These are phyloP conservation scores for Calvatia gigantea DNA, from an alignment of 768 basidiomycete genomes.

Conservation along the genomic window DNA sequence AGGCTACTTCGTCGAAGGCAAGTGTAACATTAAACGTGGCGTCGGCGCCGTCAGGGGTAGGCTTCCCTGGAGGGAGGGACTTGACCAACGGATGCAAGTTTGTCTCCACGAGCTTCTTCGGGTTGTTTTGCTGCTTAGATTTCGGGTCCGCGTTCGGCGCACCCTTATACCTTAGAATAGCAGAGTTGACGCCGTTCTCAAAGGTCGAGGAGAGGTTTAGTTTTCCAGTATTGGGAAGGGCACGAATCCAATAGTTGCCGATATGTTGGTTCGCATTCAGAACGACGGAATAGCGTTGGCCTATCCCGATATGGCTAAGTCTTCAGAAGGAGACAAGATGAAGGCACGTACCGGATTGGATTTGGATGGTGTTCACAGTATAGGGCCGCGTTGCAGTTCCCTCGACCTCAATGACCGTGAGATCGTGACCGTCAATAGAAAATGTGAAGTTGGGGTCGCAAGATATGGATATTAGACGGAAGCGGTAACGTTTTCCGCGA, in stretches of 20 bases:
- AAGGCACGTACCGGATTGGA: conserved; percentile 18
- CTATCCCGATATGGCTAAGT: conserved; percentile 28
- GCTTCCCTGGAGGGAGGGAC: conserved; percentile 23
- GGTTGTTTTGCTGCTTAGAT: conserved; percentile 11
- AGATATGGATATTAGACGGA: conserved; percentile 20
- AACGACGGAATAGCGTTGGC: conserved; percentile 40
- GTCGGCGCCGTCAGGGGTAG: conserved; percentile 32
- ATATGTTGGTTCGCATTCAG: conserved; percentile 32
- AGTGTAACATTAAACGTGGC: conserved; percentile 23
- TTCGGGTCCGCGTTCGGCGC: conserved; percentile 29
- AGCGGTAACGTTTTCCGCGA: conserved; percentile 27
- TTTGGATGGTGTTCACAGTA: conserved; percentile 27
- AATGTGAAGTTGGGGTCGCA: conserved; percentile 33
- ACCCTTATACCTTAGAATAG: conserved; percentile 27
- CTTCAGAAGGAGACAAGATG: not conserved
- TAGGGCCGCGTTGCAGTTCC: conserved; percentile 21
- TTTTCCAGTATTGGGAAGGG: conserved; percentile 22
- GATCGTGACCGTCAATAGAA: conserved; percentile 40
- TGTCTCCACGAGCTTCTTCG: not conserved
- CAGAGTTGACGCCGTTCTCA: conserved; percentile 17
- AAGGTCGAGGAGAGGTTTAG: conserved; percentile 2
- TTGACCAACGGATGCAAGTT: not conserved
- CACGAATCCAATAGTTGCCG: conserved; percentile 35
- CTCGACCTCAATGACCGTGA: conserved; percentile 37
- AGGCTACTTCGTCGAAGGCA: conserved; percentile 14